Evolutionary conservation across 169 alveolate genomes (phyloP), one percentile per base, ranked within the genome.

Genomic region (Babesia caballi): DNA sequence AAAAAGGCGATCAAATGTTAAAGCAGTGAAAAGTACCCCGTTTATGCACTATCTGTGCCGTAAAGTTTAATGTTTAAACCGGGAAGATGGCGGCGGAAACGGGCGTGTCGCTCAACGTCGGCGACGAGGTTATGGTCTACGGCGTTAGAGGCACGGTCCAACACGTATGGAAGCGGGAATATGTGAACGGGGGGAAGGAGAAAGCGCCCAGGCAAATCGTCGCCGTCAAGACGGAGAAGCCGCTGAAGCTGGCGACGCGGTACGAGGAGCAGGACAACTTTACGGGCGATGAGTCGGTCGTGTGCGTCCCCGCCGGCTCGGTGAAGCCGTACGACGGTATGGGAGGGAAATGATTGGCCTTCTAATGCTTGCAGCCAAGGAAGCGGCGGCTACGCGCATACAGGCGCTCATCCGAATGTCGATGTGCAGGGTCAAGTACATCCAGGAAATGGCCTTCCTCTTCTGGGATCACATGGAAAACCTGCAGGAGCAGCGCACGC

Each of bases 391-490:
- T 14, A 80, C 59, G n/a, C 66, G 66, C n/a, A 68, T 80, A 19
- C 88, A 80, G 56, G 76, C 83, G 65, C 36, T 49, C 15, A 8
- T 80, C 49, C 28, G 88, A 23, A 63, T 49, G 82, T 70, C 46
- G 35, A 57, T 80, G 61, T 30, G 67, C 56, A 80, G 77, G 56
- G 41, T 63, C n/a, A 69, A 56, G 58, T 80, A 54, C 51, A 35
- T 67, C 11, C 67, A 69, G 77, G 77, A 46, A 42, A 28, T 70
- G 73, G 66, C 88, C 25, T 68, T 80, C 78, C 50, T 35, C 11
- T 80, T 80, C 78, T 69, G 82, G 88, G 72, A 80, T 42, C 83
- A 80, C 51, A 67, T 80, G 88, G 88, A 80, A 59, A 80, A 36
- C 65, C 61, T 69, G 9, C 88, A 80, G 52, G 88, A 80, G 53